A percentile compares a stretch with the other conserved stretches of the same genome.
Conservation (phyloP, 805 yeast genomes). For the Barnettozyma sucrosica region DNA sequence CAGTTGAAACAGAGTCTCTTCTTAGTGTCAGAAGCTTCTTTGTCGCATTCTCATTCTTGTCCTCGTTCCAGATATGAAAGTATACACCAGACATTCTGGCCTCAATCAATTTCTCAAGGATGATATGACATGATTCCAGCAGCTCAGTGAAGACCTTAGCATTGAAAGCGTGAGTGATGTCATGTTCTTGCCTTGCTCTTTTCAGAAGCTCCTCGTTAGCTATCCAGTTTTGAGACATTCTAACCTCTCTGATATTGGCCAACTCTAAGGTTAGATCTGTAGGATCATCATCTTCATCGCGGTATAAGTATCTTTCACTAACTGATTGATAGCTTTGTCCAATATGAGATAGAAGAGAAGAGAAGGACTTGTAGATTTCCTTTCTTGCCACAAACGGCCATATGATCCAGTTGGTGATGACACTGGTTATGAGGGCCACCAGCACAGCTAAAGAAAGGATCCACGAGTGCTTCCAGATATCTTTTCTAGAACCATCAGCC, state of each 20-base stretch:
- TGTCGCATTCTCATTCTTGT: conserved; percentile 32
- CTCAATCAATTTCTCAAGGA: conserved; percentile 40
- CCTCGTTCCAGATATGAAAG: conserved; percentile 42
- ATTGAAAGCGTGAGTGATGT: conserved; percentile 31
- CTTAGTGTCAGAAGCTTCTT: conserved; percentile 36
- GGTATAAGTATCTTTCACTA: conserved; percentile 42
- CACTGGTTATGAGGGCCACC: conserved; percentile 33
- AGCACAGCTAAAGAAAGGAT: conserved; percentile 32
- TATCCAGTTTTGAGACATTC: conserved; percentile 38
- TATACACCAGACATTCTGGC: conserved; percentile 44
- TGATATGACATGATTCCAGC: conserved; percentile 32
- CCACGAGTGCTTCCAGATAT: conserved; percentile 37
- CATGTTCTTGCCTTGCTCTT: conserved; percentile 34
- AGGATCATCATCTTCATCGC: conserved; percentile 42
- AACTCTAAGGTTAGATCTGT: conserved; percentile 38
- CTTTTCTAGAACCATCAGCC: conserved; percentile 16
- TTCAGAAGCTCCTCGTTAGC: conserved; percentile 34
- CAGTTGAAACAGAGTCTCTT: conserved; percentile 43
- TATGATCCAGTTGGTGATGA: conserved; percentile 37
- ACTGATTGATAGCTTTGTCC: conserved; percentile 43
- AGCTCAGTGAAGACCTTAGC: conserved; percentile 29
- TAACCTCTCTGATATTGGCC: conserved; percentile 42
- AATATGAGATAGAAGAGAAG: conserved; percentile 36
- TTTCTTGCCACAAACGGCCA: conserved; percentile 44
- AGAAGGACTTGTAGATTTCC: conserved; percentile 34